A percentile compares a stretch with the other conserved stretches of the same genome.
Evolutionary conservation across 169 alveolate species (phyloP).

Genomic region (Eimeria mitis): DNA sequence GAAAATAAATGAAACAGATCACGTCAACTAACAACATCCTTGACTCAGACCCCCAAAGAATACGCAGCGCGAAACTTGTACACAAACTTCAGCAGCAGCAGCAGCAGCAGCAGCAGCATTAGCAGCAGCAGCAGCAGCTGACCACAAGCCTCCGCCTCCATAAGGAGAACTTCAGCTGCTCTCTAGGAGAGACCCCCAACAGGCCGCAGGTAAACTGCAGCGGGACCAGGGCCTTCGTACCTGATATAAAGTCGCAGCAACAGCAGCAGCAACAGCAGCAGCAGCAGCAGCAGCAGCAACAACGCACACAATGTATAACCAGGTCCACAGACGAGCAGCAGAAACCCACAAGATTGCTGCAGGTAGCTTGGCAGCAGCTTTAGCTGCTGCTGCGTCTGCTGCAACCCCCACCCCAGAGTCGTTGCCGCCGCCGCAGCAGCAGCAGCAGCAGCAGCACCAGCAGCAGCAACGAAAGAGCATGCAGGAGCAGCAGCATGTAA

Average conservation of each 20-base stretch:
- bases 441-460: too few species aligned
- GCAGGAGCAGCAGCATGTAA: neutral
- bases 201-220: slow-evolving; percentile 45
- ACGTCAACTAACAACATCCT: too few species aligned
- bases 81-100: too few species aligned
- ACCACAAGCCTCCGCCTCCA: slow-evolving; percentile 49
- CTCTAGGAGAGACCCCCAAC: slow-evolving; percentile 1
- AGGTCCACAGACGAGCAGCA: neutral
- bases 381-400: neutral
- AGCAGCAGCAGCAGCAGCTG: neutral
- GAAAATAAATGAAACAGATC: too few species aligned
- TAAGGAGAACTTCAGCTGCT: slow-evolving; percentile 34
- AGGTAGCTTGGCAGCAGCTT: neutral
- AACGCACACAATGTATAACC: neutral
- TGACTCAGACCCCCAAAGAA: too few species aligned
- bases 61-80: too few species aligned
- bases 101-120: neutral
- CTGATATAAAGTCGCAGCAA: neutral
- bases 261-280: neutral
- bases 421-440: too few species aligned
- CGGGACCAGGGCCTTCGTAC: slow-evolving; percentile 12
- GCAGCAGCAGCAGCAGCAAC: too few species aligned
- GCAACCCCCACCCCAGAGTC: too few species aligned
- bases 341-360: neutral
- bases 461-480: slow-evolving; percentile 10